Evolutionary conservation across 2,329 filamentous ascomycete genomes (phyloP).

Genomic region (Fusarium virguliforme): DNA sequence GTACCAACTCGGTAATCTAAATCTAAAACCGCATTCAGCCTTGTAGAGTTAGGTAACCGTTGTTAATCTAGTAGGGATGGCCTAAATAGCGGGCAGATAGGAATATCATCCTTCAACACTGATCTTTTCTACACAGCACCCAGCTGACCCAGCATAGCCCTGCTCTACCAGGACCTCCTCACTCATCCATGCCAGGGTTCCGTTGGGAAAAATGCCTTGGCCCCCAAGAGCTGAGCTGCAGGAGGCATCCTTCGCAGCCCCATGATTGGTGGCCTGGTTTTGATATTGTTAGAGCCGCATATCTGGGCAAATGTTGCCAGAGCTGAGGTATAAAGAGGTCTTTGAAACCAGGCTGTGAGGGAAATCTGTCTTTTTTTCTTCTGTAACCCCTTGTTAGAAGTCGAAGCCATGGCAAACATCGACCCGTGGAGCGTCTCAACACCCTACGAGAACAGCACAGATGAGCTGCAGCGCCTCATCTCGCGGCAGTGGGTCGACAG

Average conservation of each 20-base stretch:
- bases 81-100: background rate
- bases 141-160: background rate
- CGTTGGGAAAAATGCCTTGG: background rate
- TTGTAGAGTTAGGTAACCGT: background rate
- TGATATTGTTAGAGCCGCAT: background rate
- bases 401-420: background rate
- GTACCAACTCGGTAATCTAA: constrained; percentile 4
- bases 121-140: background rate
- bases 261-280: constrained; percentile 13
- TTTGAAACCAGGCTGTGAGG: background rate
- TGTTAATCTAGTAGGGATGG: background rate
- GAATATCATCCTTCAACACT: background rate
- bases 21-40: constrained; percentile 5
- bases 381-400: background rate
- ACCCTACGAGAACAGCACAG: background rate
- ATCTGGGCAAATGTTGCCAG: background rate
- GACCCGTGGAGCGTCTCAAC: background rate
- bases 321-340: background rate
- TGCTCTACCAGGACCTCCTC: background rate
- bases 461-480: background rate
- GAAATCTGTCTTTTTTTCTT: background rate
- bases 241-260: background rate
- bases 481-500: background rate
- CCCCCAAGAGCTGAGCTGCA: constrained; percentile 6
- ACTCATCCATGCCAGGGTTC: background rate